Evolutionary conservation across 2,329 filamentous ascomycete genomes (phyloP), one percentile per base, ranked within the genome.

Genomic region (Aspergillus brunneoviolaceus): DNA sequence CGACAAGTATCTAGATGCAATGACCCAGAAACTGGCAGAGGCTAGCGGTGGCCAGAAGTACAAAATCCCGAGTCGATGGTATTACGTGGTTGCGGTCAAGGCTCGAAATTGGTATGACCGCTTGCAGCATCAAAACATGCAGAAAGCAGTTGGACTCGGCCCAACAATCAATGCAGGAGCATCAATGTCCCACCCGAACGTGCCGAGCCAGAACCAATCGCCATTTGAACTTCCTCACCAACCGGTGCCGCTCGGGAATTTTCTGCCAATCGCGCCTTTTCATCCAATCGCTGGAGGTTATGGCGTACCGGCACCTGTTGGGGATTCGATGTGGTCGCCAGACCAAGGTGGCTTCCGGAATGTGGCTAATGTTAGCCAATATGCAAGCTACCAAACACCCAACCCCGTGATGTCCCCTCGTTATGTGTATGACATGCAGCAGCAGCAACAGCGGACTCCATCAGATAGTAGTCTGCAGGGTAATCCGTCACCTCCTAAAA

Each of bases 51-150:
- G 68, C 21, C 65, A 66, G 11, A 74, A 74, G 53, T 76, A 72
- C 59, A 69, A 64, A 35, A 72, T 76, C 21, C 74, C 74, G 16
- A 66, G 64, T 53, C 67, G 72, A 48, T 76, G 74, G 74, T 65
- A 71, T 45, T 65, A 69, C 33, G 66, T 76, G 14, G 64, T 76
- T 7, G 72, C 65, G 2, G 66, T 70, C 29, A 74, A 72, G 57
- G 67, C 68, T 27, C 68, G 73, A 48, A 65, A 72, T 52, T 76
- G 73, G 72, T 70, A 72, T 23, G 69, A 73, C 11, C 66, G 67
- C 21, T 59, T 76, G 39, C 67, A 72, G 49, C 64, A 66, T 45
- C 65, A 66, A 25, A 67, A 67, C 42, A 62, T n/a, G 59, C 61
- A 60, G 19, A 57, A 57, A 19, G 62, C 62, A 25, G 50, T 54